Conservation (phyloP, 225 moss, liverwort and hornwort genomes). For the Polytrichum formosum region DNA sequence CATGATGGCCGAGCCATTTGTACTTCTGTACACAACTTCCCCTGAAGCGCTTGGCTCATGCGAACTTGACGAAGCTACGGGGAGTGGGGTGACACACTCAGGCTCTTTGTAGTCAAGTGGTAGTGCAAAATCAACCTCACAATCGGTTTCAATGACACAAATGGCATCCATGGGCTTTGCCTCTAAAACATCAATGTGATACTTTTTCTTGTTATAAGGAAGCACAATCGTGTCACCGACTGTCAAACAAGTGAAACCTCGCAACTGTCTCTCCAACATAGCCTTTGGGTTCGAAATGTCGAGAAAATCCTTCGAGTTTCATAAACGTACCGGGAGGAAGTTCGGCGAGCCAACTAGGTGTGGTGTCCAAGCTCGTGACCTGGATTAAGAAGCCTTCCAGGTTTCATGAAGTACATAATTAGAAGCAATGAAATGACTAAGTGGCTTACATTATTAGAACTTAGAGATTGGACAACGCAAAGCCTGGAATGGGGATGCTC, state of each 20-base stretch:
- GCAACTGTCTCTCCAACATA: slow-evolving; percentile 20
- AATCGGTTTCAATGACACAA: neutral
- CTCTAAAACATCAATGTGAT: neutral
- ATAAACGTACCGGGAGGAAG: slow-evolving; percentile 93
- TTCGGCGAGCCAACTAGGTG: slow-evolving; percentile 53
- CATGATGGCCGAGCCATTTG: slow-evolving; percentile 1
- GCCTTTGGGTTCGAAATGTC: slow-evolving; percentile 99
- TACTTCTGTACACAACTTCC: slow-evolving; percentile 76
- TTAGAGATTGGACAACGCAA: too few species aligned
- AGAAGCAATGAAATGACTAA: too few species aligned
- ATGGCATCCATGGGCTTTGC: neutral
- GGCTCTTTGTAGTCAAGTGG: neutral
- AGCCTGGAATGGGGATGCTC: too few species aligned
- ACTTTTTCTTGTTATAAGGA: neutral
- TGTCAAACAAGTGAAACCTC: too few species aligned
- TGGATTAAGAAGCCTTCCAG: too few species aligned
- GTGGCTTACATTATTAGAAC: too few species aligned
- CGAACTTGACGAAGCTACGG: slow-evolving; percentile 18
- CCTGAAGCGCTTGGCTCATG: slow-evolving; percentile 67
- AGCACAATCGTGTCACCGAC: too few species aligned
- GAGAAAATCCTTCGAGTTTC: slow-evolving; percentile 94
- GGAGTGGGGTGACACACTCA: neutral
- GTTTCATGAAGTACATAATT: too few species aligned
- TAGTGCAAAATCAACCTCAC: neutral
- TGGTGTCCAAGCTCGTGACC: too few species aligned